Evolutionary conservation across 768 basidiomycete genomes (phyloP).

Genomic region (Leucocoprinus birnbaumii): DNA sequence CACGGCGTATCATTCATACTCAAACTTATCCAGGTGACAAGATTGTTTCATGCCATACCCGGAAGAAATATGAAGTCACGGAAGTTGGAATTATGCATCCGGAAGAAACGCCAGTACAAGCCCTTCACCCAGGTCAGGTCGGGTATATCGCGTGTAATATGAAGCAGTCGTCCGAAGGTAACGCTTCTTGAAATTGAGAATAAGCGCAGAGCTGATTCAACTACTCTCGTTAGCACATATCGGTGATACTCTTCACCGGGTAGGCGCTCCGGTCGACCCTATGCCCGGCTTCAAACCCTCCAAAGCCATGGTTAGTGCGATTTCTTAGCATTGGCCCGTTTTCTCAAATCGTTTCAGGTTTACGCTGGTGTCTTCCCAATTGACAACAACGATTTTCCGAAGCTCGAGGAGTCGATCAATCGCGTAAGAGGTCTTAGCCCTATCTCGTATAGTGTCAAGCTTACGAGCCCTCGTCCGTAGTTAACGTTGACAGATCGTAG

Average conservation of each 20-base stretch:
- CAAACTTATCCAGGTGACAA: slow-evolving; percentile 66
- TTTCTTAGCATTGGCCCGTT: background rate
- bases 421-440: slow-evolving; percentile 47
- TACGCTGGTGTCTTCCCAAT: slow-evolving; percentile 95
- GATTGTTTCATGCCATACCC: slow-evolving; percentile 79
- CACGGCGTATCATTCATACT: background rate
- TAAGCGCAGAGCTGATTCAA: background rate
- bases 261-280: slow-evolving; percentile 71
- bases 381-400: slow-evolving; percentile 86
- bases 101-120: slow-evolving; percentile 73
- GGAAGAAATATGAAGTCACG: slow-evolving; percentile 85
- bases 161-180: slow-evolving; percentile 95
- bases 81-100: slow-evolving; percentile 91
- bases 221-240: slow-evolving; percentile 63
- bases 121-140: slow-evolving; percentile 76
- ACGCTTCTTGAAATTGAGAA: background rate
- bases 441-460: slow-evolving; percentile 13
- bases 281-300: slow-evolving; percentile 90
- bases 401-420: slow-evolving; percentile 94
- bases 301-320: slow-evolving; percentile 79
- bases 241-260: slow-evolving; percentile 87
- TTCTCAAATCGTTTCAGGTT: slow-evolving; percentile 48
- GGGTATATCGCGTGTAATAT: slow-evolving; percentile 94
- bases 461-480: slow-evolving; percentile 29
- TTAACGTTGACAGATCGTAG: slow-evolving; percentile 84